Evolutionary conservation across 1,284 basidiomycete species (phyloP), one percentile per base, ranked within the genome.

Genomic region (Ganoderma boninense): DNA sequence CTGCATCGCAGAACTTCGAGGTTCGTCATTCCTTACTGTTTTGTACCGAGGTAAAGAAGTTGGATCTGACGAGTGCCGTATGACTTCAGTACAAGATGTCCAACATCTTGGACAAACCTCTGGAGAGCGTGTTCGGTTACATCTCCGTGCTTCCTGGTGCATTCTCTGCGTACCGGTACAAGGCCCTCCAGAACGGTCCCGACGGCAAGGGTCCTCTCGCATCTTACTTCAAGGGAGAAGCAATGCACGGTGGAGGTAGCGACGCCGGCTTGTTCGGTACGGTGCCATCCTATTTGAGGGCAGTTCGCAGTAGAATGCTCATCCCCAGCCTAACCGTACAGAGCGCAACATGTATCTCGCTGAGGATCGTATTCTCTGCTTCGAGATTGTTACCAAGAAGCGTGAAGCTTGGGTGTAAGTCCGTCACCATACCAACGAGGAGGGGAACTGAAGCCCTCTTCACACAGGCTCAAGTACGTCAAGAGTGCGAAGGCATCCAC

Each of bases 311-410:
- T 64, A n/a, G 2, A 35, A 35, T 26, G 46, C 11, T 64, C 10
- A 44, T 62, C 32, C 52, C 57, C 11, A 52, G 57, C 35, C 8
- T 7, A 4, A 23, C 5, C 18, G 78, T 68, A 71, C 80, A 84
- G 89, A 96, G 80, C 87, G 94, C 46, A 97, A 97, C 84, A 96
- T 96, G 93, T 96, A 95, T 80, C 89, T 96, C 71, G 95, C 95
- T 29, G 95, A 94, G 79, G 97, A 98, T 84, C 95, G 97, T 78
- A 98, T 99, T 73, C 84, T 98, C 59, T 99, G 97, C 82, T 99
- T 98, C 82, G 97, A 99, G 83, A 95, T 99, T 64, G 95, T 98
- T 64, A 97, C 97, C 5, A 99, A 98, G 87, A 94, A 94, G 79
- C 84, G 84, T 35, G 92, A 94, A 79, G 91, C 89, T 59, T 95